phyloP scores from a whole-genome alignment of 2,329 filamentous ascomycete genomes.

The Gnomoniopsis smithogilvyi region DNA sequence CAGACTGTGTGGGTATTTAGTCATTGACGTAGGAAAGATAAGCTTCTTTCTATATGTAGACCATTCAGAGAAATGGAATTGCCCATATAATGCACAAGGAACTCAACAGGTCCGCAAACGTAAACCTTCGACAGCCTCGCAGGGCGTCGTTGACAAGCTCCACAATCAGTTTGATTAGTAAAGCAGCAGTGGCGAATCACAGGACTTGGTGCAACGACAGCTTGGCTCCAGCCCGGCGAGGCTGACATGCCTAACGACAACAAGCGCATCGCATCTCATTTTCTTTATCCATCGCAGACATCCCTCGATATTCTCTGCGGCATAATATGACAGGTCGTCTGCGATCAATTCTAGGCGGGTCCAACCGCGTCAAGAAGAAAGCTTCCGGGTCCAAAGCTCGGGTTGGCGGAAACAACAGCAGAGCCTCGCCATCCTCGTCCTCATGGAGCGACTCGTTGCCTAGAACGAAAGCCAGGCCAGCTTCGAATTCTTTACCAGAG shows the following conservation, averaged over 20 bases:
- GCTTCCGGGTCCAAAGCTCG: constrained; percentile 8
- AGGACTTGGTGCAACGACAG: background rate
- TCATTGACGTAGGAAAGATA: too few relatives aligned
- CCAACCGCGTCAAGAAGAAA: constrained; percentile 20
- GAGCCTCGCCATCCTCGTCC: constrained; percentile 12
- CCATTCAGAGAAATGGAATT: too few relatives aligned
- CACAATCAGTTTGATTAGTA: background rate
- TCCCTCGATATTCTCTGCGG: background rate
- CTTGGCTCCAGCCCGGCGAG: background rate
- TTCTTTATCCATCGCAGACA: background rate
- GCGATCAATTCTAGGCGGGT: constrained; percentile 22
- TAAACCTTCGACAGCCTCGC: too few relatives aligned
- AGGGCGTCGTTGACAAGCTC: background rate
- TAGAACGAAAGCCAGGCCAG: constrained; percentile 15
- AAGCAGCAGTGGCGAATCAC: background rate
- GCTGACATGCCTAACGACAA: background rate
- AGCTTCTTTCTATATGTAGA: too few relatives aligned
- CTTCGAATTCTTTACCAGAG: background rate
- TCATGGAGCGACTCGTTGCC: constrained; percentile 19
- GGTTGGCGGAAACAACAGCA: background rate
- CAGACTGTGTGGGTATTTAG: too few relatives aligned
- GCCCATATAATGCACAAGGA: too few relatives aligned
- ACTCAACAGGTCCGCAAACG: too few relatives aligned
- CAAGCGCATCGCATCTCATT: background rate
- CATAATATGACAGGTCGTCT: constrained; percentile 19